phyloP scores from a whole-genome alignment of 2,329 filamentous ascomycete species.

The Periconia sp. region DNA sequence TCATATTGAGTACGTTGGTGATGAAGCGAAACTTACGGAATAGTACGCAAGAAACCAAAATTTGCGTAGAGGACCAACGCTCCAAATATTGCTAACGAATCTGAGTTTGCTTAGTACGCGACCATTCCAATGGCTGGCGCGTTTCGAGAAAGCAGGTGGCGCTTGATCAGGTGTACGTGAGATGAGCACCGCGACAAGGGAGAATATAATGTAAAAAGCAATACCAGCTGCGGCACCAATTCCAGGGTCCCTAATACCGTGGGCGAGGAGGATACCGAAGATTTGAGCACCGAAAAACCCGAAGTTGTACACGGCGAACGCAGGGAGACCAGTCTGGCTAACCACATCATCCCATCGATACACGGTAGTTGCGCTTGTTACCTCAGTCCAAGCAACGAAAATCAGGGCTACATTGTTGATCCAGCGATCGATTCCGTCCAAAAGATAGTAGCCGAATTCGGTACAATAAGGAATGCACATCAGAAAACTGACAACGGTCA shows the following conservation, averaged over 20 bases:
- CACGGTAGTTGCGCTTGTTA: slow-evolving; percentile 55
- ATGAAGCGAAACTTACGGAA: slow-evolving; percentile 49
- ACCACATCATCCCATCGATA: slow-evolving; percentile 56
- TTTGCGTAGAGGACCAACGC: slow-evolving; percentile 31
- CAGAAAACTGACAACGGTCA: slow-evolving; percentile 56
- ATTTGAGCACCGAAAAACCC: slow-evolving; percentile 59
- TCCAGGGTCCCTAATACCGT: slow-evolving; percentile 45
- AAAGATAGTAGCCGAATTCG: slow-evolving; percentile 59
- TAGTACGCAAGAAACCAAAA: slow-evolving; percentile 61
- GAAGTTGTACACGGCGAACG: slow-evolving; percentile 52
- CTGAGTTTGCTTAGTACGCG: not conserved
- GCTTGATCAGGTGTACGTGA: slow-evolving; percentile 46
- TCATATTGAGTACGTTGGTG: not conserved
- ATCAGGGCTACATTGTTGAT: slow-evolving; percentile 58
- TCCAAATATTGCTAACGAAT: not conserved
- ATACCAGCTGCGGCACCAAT: slow-evolving; percentile 56
- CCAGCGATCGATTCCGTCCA: slow-evolving; percentile 59
- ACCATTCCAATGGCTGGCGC: slow-evolving; percentile 26
- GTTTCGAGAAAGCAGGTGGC: slow-evolving; percentile 48
- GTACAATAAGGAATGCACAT: slow-evolving; percentile 61
- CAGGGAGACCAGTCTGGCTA: slow-evolving; percentile 47
- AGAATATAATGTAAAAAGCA: slow-evolving; percentile 52
- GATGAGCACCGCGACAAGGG: slow-evolving; percentile 45
- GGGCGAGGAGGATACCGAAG: slow-evolving; percentile 54
- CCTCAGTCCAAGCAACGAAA: slow-evolving; percentile 58